Evolutionary conservation across 805 yeast species (phyloP).

Genomic region (Kluyveromyces dobzhanskii): DNA sequence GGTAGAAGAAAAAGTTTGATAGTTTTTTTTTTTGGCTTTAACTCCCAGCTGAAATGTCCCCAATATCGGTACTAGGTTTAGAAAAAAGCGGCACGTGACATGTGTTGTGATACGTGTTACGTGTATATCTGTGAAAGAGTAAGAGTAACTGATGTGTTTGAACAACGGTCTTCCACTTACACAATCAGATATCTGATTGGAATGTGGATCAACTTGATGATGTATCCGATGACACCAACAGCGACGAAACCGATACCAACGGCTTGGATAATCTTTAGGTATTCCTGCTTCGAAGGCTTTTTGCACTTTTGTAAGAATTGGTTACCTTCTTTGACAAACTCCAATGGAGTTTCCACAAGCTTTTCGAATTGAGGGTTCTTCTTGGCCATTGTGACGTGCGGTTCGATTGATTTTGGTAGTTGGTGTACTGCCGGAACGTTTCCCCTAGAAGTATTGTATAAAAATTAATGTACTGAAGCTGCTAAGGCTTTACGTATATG

Average conservation of each 20-base stretch:
- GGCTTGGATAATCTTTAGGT: constrained; percentile 80
- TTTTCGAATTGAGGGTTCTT: constrained; percentile 41
- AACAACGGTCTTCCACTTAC: constrained; percentile 21
- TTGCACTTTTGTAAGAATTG: constrained; percentile 86
- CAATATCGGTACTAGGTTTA: too few species aligned
- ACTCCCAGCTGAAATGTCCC: too few species aligned
- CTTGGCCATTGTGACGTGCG: constrained; percentile 16
- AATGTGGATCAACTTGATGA: constrained; percentile 86
- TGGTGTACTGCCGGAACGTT: too few species aligned
- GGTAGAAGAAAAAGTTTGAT: too few species aligned
- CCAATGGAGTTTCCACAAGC: constrained; percentile 78
- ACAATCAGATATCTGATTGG: constrained; percentile 95
- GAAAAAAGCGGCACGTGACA: too few species aligned
- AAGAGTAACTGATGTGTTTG: too few species aligned
- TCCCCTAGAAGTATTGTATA: too few species aligned
- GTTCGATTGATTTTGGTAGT: too few species aligned
- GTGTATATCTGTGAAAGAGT: neutral
- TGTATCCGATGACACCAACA: constrained; percentile 97
- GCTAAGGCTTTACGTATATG: too few species aligned
- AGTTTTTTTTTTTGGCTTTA: too few species aligned
- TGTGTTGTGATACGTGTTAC: neutral
- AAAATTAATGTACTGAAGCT: too few species aligned
- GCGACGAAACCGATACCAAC: constrained; percentile 95
- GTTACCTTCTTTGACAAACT: constrained; percentile 84
- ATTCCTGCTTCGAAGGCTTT: constrained; percentile 87